These are phyloP conservation scores for Phoma herbarum DNA, from an alignment of 2,329 filamentous ascomycete genomes.

Conservation along the genomic window DNA sequence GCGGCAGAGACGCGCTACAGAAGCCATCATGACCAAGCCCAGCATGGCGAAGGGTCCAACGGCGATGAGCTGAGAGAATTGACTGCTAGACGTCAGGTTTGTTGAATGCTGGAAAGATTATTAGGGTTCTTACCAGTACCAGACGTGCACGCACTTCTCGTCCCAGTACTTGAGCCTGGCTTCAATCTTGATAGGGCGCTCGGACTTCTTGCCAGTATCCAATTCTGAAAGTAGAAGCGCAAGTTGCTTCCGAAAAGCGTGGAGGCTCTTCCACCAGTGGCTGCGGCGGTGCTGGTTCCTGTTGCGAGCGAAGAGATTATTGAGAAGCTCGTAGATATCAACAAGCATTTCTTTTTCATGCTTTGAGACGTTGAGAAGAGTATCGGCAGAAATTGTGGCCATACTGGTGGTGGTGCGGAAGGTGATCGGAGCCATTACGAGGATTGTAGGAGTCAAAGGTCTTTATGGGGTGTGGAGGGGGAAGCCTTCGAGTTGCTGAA, in stretches of 20 bases:
- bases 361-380: constrained; percentile 30
- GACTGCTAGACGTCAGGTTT: constrained; percentile 28
- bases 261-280: constrained; percentile 82
- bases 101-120: background rate
- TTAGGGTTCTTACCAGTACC: constrained; percentile 45
- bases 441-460: background rate
- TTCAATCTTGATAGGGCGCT: constrained; percentile 35
- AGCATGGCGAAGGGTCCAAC: constrained; percentile 57
- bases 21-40: constrained; percentile 56
- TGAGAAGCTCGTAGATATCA: constrained; percentile 65
- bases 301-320: constrained; percentile 82
- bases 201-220: constrained; percentile 29
- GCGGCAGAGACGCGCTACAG: constrained; percentile 52
- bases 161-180: constrained; percentile 52
- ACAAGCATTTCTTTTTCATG: constrained; percentile 45
- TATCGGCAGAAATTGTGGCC: constrained; percentile 30
- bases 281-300: constrained; percentile 86
- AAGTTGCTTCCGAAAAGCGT: constrained; percentile 73
- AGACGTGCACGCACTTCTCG: constrained; percentile 46
- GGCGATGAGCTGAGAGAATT: constrained; percentile 57
- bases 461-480: background rate
- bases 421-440: constrained; percentile 25
- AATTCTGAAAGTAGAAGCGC: constrained; percentile 60
- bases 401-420: constrained; percentile 18
- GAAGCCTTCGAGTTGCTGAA: background rate